These are phyloP conservation scores for Vanilla planifolia DNA, from an alignment of 106 monocot species.

Conservation along the genomic window DNA sequence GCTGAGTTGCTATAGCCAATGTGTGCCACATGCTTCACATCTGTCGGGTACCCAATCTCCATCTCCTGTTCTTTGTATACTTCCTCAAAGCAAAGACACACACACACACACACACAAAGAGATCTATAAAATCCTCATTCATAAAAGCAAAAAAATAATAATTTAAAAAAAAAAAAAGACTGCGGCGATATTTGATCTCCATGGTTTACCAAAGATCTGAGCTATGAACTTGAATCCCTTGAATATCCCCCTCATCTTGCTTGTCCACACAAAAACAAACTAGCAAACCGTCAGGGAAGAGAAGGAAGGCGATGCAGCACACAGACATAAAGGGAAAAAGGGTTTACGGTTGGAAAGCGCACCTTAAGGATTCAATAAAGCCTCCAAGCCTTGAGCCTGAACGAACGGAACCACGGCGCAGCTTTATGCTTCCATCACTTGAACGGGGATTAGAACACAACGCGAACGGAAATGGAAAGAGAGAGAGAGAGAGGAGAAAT, in stretches of 20 bases:
- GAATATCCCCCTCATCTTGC: conserved; percentile 74
- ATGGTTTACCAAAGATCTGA: conserved; percentile 86
- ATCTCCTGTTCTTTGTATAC: conserved; percentile 79
- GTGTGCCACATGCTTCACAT: conserved; percentile 85
- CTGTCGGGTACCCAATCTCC: conserved; percentile 90
- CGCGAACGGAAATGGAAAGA: no score
- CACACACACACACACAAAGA: no score
- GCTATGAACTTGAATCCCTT: conserved; percentile 73
- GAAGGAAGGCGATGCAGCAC: not conserved
- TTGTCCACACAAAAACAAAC: conserved; percentile 8
- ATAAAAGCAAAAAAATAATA: not conserved
- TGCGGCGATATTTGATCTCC: no score
- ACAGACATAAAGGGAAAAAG: not conserved
- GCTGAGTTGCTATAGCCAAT: conserved; percentile 55
- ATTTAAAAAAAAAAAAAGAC: not conserved
- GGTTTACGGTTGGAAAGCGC: not conserved
- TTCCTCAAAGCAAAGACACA: no score
- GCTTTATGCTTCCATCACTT: no score
- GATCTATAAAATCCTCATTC: not conserved
- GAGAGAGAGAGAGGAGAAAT: no score
- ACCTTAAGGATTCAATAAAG: no score
- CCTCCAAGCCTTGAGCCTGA: no score
- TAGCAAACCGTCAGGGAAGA: not conserved
- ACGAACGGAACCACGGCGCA: no score
- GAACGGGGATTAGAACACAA: no score